Evolutionary conservation across 2,329 filamentous ascomycete species (phyloP).

Genomic region (Aphanocladium album): DNA sequence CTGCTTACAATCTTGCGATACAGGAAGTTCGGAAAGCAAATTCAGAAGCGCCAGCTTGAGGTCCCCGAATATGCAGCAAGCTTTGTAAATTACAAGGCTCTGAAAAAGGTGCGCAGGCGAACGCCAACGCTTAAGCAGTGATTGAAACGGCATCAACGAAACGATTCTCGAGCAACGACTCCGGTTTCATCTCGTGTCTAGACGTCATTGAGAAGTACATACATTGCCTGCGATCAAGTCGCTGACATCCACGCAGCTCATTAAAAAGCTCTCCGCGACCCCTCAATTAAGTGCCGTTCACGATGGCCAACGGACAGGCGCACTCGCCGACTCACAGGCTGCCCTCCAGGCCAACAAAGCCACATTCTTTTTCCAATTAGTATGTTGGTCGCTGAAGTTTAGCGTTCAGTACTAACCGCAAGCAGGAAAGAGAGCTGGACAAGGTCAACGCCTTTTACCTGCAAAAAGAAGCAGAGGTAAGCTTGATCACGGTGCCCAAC

Average conservation of each 20-base stretch:
- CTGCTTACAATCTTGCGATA: constrained; percentile 10
- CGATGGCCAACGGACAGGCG: constrained; percentile 46
- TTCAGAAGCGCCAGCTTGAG: constrained; percentile 97
- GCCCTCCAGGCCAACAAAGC: constrained; percentile 95
- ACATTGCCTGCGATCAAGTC: neutral
- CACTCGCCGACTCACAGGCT: constrained; percentile 69
- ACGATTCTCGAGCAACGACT: neutral
- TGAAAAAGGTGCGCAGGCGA: constrained; percentile 75
- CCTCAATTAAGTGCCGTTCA: constrained; percentile 76
- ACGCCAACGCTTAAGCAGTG: neutral
- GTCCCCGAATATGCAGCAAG: constrained; percentile 98
- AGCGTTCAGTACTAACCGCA: constrained; percentile 32
- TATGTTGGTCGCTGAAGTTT: constrained; percentile 40
- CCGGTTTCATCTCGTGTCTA: neutral
- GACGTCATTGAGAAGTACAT: neutral
- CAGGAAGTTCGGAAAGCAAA: constrained; percentile 99
- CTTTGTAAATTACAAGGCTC: constrained; percentile 98
- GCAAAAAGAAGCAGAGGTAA: constrained; percentile 94
- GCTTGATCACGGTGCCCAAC: constrained; percentile 22
- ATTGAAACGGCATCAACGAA: neutral
- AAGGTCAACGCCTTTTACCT: constrained; percentile 98
- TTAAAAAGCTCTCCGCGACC: constrained; percentile 94
- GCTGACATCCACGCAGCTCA: constrained; percentile 61
- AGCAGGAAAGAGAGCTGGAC: constrained; percentile 89
- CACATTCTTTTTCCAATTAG: constrained; percentile 96